Conservation (phyloP, 768 basidiomycete genomes). For the Royoungia palumana region DNA sequence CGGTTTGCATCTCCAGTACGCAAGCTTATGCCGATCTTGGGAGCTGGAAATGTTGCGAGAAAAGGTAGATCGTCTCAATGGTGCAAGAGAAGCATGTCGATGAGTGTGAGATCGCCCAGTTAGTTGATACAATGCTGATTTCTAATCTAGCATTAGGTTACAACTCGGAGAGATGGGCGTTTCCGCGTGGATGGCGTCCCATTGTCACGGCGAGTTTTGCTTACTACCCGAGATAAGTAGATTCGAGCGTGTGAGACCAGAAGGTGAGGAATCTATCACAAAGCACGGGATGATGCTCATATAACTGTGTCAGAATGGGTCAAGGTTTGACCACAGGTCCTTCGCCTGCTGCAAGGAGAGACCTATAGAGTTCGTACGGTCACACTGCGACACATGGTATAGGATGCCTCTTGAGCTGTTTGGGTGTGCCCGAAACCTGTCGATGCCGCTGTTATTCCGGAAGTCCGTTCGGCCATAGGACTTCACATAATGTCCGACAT, state of each 20-base stretch:
- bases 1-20: too few relatives aligned
- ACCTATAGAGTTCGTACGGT: too few relatives aligned
- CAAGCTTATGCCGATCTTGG: too few relatives aligned
- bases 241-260: not conserved
- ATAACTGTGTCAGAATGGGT: conserved; percentile 5
- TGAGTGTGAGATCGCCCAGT: too few relatives aligned
- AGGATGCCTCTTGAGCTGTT: not conserved
- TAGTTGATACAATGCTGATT: not conserved
- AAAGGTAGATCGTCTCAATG: too few relatives aligned
- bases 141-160: not conserved
- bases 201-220: not conserved
- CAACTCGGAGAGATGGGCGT: not conserved
- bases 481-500: not conserved
- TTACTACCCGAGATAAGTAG: conserved; percentile 6
- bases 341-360: not conserved
- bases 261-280: conserved; percentile 1
- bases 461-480: not conserved
- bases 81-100: too few relatives aligned
- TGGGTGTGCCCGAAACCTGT: not conserved
- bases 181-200: not conserved
- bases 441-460: conserved; percentile 4
- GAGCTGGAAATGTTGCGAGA: too few relatives aligned
- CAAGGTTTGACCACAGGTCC: not conserved
- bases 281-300: not conserved
- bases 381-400: too few relatives aligned